phyloP scores from a whole-genome alignment of 495 filamentous ascomycete genomes.

The Trichocladium uniseriatum region DNA sequence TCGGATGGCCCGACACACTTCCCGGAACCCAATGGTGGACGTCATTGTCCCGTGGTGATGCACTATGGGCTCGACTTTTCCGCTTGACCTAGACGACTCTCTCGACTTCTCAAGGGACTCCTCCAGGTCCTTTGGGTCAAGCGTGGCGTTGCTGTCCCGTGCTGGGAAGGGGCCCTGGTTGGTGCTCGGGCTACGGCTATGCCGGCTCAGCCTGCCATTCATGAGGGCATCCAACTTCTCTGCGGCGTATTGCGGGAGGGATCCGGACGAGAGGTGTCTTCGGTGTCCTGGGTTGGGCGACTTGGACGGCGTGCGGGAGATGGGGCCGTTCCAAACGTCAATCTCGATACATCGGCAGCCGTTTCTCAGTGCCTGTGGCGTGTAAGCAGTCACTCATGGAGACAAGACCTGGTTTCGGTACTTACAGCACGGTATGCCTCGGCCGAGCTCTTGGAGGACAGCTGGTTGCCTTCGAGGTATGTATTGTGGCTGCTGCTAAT shows the following conservation, averaged over 20 bases:
- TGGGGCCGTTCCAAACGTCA: slow-evolving; percentile 79
- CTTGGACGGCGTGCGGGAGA: slow-evolving; percentile 20
- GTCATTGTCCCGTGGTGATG: slow-evolving; percentile 63
- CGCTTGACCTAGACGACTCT: slow-evolving; percentile 20
- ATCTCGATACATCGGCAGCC: slow-evolving; percentile 92
- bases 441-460: slow-evolving; percentile 67
- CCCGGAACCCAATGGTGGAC: slow-evolving; percentile 72
- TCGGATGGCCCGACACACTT: slow-evolving; percentile 71
- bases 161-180: slow-evolving; percentile 8
- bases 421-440: slow-evolving; percentile 69
- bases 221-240: slow-evolving; percentile 24
- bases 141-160: slow-evolving; percentile 15
- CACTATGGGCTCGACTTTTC: slow-evolving; percentile 19
- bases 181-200: slow-evolving; percentile 13
- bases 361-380: slow-evolving; percentile 42
- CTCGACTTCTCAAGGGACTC: slow-evolving; percentile 17
- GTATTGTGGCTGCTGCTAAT: slow-evolving; percentile 81
- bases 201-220: slow-evolving; percentile 21
- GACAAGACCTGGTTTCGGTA: neutral
- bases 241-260: slow-evolving; percentile 27
- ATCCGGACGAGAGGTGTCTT: slow-evolving; percentile 32
- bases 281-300: slow-evolving; percentile 24
- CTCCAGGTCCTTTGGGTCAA: slow-evolving; percentile 20
- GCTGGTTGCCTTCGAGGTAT: slow-evolving; percentile 82
- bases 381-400: slow-evolving; percentile 6